phyloP scores from a whole-genome alignment of 2,329 filamentous ascomycete species.

The Pezicula radicicola region DNA sequence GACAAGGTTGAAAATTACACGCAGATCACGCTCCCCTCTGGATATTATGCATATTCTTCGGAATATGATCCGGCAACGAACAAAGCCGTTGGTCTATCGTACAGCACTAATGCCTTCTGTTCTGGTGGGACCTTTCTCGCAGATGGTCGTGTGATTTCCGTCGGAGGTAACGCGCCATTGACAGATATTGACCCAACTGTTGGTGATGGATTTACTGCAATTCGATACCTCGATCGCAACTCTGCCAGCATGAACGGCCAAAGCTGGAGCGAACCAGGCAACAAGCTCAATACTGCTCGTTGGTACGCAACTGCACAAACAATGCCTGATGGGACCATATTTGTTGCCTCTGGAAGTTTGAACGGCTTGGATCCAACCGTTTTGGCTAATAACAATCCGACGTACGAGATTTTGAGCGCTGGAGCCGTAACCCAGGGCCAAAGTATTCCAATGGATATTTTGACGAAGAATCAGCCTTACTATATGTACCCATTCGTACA shows the following conservation, averaged over 20 bases:
- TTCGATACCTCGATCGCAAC: slow-evolving; percentile 51
- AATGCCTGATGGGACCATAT: slow-evolving; percentile 52
- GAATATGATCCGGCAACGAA: slow-evolving; percentile 54
- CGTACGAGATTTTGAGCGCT: slow-evolving; percentile 55
- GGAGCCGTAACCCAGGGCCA: slow-evolving; percentile 43
- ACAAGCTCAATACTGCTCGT: slow-evolving; percentile 48
- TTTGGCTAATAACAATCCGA: slow-evolving; percentile 58
- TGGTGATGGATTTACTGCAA: slow-evolving; percentile 53
- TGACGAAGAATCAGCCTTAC: slow-evolving; percentile 57
- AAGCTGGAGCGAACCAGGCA: slow-evolving; percentile 52
- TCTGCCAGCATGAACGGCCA: slow-evolving; percentile 43
- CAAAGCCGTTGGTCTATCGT: slow-evolving; percentile 41
- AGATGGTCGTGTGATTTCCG: slow-evolving; percentile 50
- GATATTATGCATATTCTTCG: slow-evolving; percentile 55
- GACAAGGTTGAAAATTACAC: slow-evolving; percentile 65
- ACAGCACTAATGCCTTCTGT: slow-evolving; percentile 59
- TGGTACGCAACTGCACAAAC: slow-evolving; percentile 62
- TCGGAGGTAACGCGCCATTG: slow-evolving; percentile 57
- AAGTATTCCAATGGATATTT: slow-evolving; percentile 48
- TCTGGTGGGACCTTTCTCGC: slow-evolving; percentile 56
- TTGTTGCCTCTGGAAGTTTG: slow-evolving; percentile 57
- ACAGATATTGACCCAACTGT: slow-evolving; percentile 54
- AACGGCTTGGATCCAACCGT: slow-evolving; percentile 55
- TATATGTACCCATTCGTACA: slow-evolving; percentile 65
- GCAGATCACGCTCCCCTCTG: slow-evolving; percentile 48